Evolutionary conservation across 495 filamentous ascomycete genomes (phyloP).

Genomic region (Penicillium salamii): DNA sequence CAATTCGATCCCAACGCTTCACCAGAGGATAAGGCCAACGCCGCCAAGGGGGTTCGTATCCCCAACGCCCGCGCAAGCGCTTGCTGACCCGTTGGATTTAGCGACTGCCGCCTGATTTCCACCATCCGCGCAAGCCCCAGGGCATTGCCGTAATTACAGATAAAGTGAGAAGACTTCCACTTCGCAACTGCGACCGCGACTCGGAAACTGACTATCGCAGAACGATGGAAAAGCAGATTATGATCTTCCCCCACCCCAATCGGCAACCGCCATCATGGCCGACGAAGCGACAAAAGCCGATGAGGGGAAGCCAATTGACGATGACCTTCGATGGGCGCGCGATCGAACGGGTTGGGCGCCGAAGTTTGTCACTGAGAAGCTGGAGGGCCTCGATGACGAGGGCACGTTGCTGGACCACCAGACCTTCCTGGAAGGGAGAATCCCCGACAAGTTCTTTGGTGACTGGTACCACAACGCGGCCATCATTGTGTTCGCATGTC

Average conservation of each 20-base stretch:
- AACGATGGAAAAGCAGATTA: constrained; percentile 69
- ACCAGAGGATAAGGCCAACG: constrained; percentile 78
- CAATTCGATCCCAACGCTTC: constrained; percentile 85
- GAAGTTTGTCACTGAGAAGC: constrained; percentile 61
- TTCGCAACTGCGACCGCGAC: neutral
- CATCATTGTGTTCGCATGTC: constrained; percentile 87
- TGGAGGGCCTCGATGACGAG: constrained; percentile 48
- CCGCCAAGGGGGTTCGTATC: constrained; percentile 68
- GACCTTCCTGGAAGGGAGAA: constrained; percentile 76
- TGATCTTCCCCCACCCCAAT: constrained; percentile 73
- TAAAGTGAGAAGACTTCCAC: constrained; percentile 44
- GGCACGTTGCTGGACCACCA: constrained; percentile 80
- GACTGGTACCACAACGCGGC: constrained; percentile 98
- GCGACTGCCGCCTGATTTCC: constrained; percentile 61
- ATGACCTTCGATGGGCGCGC: constrained; percentile 65
- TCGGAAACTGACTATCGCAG: constrained; percentile 23
- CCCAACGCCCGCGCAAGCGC: neutral
- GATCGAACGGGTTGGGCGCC: constrained; percentile 85
- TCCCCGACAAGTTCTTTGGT: constrained; percentile 90
- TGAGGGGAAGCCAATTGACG: constrained; percentile 36
- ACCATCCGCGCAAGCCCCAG: constrained; percentile 60
- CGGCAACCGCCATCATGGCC: constrained; percentile 58
- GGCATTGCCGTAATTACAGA: constrained; percentile 73
- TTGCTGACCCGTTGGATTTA: constrained; percentile 28
- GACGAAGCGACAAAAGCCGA: constrained; percentile 39